A percentile compares a stretch with the other conserved stretches of the same genome.
These are phyloP conservation scores for Kluyveromyces nonfermentans DNA, from an alignment of 805 yeast genomes.

Conservation along the genomic window DNA sequence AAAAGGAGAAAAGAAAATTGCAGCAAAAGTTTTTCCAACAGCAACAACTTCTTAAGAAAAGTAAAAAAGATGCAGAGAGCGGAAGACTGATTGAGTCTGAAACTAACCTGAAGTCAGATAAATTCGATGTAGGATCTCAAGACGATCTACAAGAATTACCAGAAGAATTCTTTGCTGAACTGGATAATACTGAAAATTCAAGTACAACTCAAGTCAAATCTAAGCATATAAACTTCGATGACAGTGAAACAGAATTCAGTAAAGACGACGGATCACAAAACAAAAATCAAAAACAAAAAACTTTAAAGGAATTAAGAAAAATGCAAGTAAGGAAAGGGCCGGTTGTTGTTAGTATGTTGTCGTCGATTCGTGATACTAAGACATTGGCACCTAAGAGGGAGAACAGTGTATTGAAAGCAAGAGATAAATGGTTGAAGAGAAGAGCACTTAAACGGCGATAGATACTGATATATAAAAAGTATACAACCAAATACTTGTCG, in stretches of 20 bases:
- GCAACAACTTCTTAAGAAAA: slow-evolving; percentile 24
- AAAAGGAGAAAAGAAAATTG: slow-evolving; percentile 26
- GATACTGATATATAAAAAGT: slow-evolving; percentile 2
- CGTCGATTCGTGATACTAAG: slow-evolving; percentile 7
- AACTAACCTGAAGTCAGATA: slow-evolving; percentile 2
- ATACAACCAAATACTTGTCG: background rate
- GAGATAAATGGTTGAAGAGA: slow-evolving; percentile 29
- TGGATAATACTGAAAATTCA: slow-evolving; percentile 14
- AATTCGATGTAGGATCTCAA: slow-evolving; percentile 4
- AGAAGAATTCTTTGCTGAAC: slow-evolving; percentile 30
- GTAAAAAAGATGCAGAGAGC: slow-evolving; percentile 16
- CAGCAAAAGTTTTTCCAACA: slow-evolving; percentile 10
- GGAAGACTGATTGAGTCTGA: slow-evolving; percentile 3
- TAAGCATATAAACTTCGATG: slow-evolving; percentile 30
- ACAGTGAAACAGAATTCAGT: slow-evolving; percentile 12
- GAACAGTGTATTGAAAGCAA: slow-evolving; percentile 16
- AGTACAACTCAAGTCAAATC: slow-evolving; percentile 15
- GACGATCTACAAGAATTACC: slow-evolving; percentile 31
- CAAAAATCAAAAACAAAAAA: slow-evolving; percentile 24
- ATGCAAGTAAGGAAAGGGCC: slow-evolving; percentile 31
- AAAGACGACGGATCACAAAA: slow-evolving; percentile 12
- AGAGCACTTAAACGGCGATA: slow-evolving; percentile 22
- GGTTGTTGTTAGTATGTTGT: slow-evolving; percentile 32
- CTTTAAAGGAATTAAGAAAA: slow-evolving; percentile 26
- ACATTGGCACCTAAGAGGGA: slow-evolving; percentile 26